phyloP scores from a whole-genome alignment of 2,329 filamentous ascomycete genomes.

The Stemphylium beticola region DNA sequence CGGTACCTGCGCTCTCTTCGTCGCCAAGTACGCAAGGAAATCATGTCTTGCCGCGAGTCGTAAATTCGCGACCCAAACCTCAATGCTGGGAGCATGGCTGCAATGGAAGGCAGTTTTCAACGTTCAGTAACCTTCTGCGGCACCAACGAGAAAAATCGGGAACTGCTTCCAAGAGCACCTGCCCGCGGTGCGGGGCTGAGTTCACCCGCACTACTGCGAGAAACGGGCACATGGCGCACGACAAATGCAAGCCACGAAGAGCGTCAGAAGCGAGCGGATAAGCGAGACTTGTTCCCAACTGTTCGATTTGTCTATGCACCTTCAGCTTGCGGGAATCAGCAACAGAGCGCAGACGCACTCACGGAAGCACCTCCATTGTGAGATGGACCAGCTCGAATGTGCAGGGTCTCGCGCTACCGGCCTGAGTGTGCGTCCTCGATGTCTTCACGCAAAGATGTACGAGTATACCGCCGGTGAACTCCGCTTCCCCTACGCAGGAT shows the following conservation, averaged over 20 bases:
- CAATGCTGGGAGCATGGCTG: constrained; percentile 98
- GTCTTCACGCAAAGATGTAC: not conserved
- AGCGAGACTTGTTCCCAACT: not conserved
- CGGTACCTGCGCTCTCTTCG: constrained; percentile 35
- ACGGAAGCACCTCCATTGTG: not conserved
- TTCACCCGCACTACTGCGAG: constrained; percentile 89
- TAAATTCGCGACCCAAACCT: constrained; percentile 84
- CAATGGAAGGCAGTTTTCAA: constrained; percentile 93
- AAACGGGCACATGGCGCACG: constrained; percentile 84
- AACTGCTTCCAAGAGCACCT: constrained; percentile 85
- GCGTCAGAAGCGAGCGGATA: constrained; percentile 49
- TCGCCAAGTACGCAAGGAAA: constrained; percentile 33
- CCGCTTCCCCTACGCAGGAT: not conserved
- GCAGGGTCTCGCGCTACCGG: not conserved
- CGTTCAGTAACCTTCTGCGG: constrained; percentile 90
- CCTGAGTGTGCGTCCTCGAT: not conserved
- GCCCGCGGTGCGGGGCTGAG: constrained; percentile 88
- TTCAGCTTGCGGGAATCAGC: not conserved
- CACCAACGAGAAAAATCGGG: constrained; percentile 96
- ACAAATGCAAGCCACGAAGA: constrained; percentile 85
- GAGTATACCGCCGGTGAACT: not conserved
- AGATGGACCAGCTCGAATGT: not conserved
- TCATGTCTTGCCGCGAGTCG: constrained; percentile 59
- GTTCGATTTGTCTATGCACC: not conserved
- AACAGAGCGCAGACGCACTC: not conserved